Conservation (phyloP, 2,329 filamentous ascomycete species). For the Cladosporium cucumerinum region DNA sequence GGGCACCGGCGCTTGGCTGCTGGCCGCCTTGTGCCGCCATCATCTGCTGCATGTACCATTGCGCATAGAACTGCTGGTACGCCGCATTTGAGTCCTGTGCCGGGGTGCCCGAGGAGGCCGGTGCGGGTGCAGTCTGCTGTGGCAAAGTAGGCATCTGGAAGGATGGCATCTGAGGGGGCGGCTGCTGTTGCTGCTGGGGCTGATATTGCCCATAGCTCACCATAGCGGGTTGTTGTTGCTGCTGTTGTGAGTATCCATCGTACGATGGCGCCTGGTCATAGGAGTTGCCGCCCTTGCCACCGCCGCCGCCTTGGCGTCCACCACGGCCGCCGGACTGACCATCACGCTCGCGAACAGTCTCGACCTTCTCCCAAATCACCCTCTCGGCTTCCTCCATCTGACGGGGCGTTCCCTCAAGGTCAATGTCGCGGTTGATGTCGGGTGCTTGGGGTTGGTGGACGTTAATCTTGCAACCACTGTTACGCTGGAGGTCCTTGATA, state of each 20-base stretch:
- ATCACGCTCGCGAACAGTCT: conserved; percentile 66
- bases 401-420: conserved; percentile 72
- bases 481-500: conserved; percentile 88
- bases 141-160: conserved; percentile 30
- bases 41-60: conserved; percentile 31
- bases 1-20: conserved; percentile 32
- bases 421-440: conserved; percentile 81
- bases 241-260: conserved; percentile 48
- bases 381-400: conserved; percentile 77
- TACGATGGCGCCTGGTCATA: conserved; percentile 34
- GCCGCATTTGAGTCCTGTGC: conserved; percentile 21
- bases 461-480: conserved; percentile 90
- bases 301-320: conserved; percentile 30
- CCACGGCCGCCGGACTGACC: conserved; percentile 33
- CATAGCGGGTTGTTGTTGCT: conserved; percentile 38
- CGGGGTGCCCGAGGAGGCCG: conserved; percentile 22
- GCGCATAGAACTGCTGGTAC: conserved; percentile 17
- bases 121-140: conserved; percentile 20
- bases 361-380: conserved; percentile 88
- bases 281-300: conserved; percentile 5
- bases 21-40: conserved; percentile 35
- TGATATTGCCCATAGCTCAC: conserved; percentile 32
- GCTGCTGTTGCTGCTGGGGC: conserved; percentile 23
- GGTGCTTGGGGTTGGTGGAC: conserved; percentile 77
- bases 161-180: conserved; percentile 22